These are phyloP conservation scores for Evernia prunastri DNA, from an alignment of 495 filamentous ascomycete species.

Conservation along the genomic window DNA sequence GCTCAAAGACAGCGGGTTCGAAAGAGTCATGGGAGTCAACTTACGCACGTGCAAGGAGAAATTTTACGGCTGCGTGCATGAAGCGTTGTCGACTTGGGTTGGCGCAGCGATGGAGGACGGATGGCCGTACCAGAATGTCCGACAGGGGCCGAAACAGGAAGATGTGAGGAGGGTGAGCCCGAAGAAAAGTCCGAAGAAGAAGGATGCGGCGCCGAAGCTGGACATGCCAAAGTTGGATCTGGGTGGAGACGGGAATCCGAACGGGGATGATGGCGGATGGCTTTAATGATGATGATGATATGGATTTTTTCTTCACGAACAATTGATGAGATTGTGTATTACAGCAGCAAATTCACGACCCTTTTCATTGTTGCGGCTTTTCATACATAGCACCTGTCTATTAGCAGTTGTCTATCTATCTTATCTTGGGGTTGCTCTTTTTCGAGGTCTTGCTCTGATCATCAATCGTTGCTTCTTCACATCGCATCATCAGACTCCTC, in stretches of 20 bases:
- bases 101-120: constrained; percentile 77
- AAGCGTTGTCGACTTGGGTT: constrained; percentile 83
- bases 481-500: too few species aligned
- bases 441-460: too few species aligned
- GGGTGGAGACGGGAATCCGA: constrained; percentile 15
- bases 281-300: constrained; percentile 16
- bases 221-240: constrained; percentile 43
- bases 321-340: background rate
- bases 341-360: background rate
- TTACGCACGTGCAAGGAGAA: constrained; percentile 94
- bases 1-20: constrained; percentile 79
- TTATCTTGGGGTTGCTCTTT: too few species aligned
- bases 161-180: constrained; percentile 36
- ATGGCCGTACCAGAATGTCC: constrained; percentile 72
- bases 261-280: constrained; percentile 23
- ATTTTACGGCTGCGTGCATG: constrained; percentile 87
- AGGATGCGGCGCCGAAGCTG: constrained; percentile 43
- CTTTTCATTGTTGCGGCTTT: background rate
- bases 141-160: constrained; percentile 55
- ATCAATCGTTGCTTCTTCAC: too few species aligned
- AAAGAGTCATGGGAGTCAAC: constrained; percentile 78
- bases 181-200: constrained; percentile 46
- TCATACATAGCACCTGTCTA: background rate
- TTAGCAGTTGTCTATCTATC: background rate
- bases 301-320: too few species aligned